Percentiles rank a stretch among this genome's conserved stretches.
These are phyloP conservation scores for Cardiosporidium cionae DNA, from an alignment of 169 alveolate genomes.

Conservation along the genomic window DNA sequence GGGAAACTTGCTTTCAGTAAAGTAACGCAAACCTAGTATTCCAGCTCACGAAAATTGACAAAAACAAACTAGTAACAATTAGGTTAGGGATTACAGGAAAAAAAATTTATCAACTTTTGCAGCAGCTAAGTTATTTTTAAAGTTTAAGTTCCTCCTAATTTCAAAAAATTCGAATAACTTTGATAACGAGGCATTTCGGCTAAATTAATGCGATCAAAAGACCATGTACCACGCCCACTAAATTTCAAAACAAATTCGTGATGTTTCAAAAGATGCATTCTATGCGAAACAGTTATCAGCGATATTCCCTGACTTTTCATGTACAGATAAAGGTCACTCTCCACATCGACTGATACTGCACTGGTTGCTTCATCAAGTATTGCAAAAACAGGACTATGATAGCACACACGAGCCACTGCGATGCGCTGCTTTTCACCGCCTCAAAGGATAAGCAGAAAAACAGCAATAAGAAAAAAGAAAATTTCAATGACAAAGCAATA, in stretches of 20 bases:
- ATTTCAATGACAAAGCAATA: no score
- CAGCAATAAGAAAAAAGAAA: no score
- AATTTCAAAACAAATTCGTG: conserved; percentile 62
- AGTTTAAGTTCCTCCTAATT: no score
- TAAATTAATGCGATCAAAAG: not conserved
- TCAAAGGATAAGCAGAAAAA: no score
- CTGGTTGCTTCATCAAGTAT: conserved; percentile 71
- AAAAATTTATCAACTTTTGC: no score
- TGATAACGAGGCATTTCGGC: not conserved
- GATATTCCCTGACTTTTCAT: conserved; percentile 55
- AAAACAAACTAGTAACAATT: no score
- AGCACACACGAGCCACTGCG: conserved; percentile 74
- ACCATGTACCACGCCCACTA: conserved; percentile 49
- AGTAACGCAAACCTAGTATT: no score
- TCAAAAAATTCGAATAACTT: not conserved
- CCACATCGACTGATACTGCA: conserved; percentile 68
- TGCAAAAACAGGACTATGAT: conserved; percentile 18
- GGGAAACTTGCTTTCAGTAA: no score
- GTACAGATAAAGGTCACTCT: conserved; percentile 53
- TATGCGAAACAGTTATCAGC: conserved; percentile 69
- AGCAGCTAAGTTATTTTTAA: no score
- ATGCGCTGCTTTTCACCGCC: conserved; percentile 83
- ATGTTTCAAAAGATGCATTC: conserved; percentile 59
- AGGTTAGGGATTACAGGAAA: no score
- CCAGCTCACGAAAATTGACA: no score